phyloP scores from a whole-genome alignment of 129 eudicot genomes.

The Silybum marianum region DNA sequence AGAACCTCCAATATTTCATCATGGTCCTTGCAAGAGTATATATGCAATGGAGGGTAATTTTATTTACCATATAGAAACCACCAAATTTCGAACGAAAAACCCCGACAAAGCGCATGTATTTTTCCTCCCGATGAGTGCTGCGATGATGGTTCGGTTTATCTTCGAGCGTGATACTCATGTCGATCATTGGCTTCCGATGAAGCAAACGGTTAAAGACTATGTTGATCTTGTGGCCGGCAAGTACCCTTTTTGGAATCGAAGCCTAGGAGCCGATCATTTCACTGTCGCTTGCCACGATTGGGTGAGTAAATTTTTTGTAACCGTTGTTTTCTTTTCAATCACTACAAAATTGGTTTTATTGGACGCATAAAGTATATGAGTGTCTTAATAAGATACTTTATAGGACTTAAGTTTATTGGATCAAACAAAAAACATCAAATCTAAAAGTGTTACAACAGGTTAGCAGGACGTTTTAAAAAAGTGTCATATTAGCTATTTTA shows the following conservation, averaged over 20 bases:
- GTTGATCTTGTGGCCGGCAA: constrained; percentile 45
- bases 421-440: no score
- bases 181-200: constrained; percentile 59
- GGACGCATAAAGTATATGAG: no score
- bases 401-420: no score
- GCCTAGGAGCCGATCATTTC: constrained; percentile 65
- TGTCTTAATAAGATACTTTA: no score
- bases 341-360: no score
- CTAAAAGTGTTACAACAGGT: no score
- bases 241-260: constrained; percentile 65
- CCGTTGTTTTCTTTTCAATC: neutral
- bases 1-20: constrained; percentile 63
- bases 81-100: constrained; percentile 43
- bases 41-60: constrained; percentile 63
- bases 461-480: no score
- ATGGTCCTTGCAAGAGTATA: constrained; percentile 43
- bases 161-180: constrained; percentile 41
- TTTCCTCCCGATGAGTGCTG: constrained; percentile 57
- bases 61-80: constrained; percentile 52
- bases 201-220: constrained; percentile 47
- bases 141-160: constrained; percentile 48
- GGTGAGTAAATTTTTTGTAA: constrained; percentile 31
- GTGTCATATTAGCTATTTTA: no score
- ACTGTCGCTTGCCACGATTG: constrained; percentile 72
- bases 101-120: constrained; percentile 56